These are phyloP conservation scores for Podospora pseudocomata DNA, from an alignment of 495 filamentous ascomycete genomes.

Conservation along the genomic window DNA sequence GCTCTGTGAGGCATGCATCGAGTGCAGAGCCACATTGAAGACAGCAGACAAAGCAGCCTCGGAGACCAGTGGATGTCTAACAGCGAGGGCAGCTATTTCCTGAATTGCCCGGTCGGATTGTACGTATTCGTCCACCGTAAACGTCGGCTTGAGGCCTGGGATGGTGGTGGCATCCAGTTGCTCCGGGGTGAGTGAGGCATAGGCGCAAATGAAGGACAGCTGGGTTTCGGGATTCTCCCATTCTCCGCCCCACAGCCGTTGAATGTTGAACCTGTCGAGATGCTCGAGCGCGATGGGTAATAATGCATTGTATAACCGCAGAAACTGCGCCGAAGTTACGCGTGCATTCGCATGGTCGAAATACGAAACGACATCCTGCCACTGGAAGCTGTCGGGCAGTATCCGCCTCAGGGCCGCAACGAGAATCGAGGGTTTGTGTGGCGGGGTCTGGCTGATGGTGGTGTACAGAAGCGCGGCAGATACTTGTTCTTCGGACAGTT, in stretches of 20 bases:
- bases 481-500: conserved; percentile 77
- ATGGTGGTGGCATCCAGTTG: conserved; percentile 79
- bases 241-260: conserved; percentile 83
- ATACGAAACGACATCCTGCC: conserved; percentile 73
- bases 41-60: conserved; percentile 78
- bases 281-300: conserved; percentile 63
- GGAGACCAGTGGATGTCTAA: conserved; percentile 85
- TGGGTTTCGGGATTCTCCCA: conserved; percentile 87
- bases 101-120: conserved; percentile 66
- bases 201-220: conserved; percentile 83
- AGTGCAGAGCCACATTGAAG: conserved; percentile 71
- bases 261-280: conserved; percentile 56
- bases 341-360: conserved; percentile 79
- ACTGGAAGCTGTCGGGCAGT: conserved; percentile 61
- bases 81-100: conserved; percentile 65
- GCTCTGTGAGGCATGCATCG: conserved; percentile 59
- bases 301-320: conserved; percentile 72
- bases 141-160: conserved; percentile 72
- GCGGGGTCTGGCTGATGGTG: conserved; percentile 65
- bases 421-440: conserved; percentile 70
- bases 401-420: conserved; percentile 52
- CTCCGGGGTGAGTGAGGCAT: conserved; percentile 62
- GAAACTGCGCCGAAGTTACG: conserved; percentile 73
- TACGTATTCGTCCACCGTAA: conserved; percentile 70
- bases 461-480: conserved; percentile 74